phyloP scores from a whole-genome alignment of 768 basidiomycete genomes.

The Leucosporidium creatinivorum region DNA sequence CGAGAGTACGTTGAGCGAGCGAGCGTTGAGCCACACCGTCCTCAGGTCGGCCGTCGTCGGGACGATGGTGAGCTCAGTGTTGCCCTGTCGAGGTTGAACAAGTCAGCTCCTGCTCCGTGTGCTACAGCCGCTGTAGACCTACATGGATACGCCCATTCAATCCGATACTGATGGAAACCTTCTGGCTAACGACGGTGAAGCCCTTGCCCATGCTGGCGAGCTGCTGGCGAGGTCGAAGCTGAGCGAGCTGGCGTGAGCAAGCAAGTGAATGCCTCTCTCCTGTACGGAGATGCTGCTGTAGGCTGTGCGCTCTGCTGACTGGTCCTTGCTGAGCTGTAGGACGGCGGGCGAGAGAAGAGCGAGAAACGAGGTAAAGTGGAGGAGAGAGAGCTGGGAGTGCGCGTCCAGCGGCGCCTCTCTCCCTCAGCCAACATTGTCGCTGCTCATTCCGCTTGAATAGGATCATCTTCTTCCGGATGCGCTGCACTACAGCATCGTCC shows the following conservation, averaged over 20 bases:
- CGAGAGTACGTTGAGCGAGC: conserved; percentile 48
- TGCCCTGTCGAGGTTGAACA: conserved; percentile 53
- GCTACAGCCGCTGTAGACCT: conserved; percentile 36
- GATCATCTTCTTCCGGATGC: too few species aligned
- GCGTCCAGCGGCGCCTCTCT: too few species aligned
- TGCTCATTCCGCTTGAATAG: too few species aligned
- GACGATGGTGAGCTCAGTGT: conserved; percentile 82
- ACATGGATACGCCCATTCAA: conserved; percentile 82
- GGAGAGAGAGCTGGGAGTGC: too few species aligned
- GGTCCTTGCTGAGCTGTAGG: too few species aligned
- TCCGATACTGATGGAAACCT: conserved; percentile 88
- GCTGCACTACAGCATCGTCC: too few species aligned
- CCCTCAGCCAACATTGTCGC: too few species aligned
- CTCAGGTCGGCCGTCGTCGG: conserved; percentile 71
- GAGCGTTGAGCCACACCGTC: conserved; percentile 78
- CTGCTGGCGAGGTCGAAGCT: not conserved
- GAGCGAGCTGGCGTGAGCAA: not conserved
- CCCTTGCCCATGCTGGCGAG: conserved; percentile 33
- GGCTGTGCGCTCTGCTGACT: too few species aligned
- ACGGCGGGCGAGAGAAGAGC: too few species aligned
- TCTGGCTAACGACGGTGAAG: conserved; percentile 54
- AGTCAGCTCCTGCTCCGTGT: not conserved
- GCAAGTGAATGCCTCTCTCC: conserved; percentile 1
- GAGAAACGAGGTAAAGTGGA: too few species aligned
- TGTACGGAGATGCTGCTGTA: too few species aligned